phyloP scores from a whole-genome alignment of 129 eudicot genomes.

The Apium graveolens region DNA sequence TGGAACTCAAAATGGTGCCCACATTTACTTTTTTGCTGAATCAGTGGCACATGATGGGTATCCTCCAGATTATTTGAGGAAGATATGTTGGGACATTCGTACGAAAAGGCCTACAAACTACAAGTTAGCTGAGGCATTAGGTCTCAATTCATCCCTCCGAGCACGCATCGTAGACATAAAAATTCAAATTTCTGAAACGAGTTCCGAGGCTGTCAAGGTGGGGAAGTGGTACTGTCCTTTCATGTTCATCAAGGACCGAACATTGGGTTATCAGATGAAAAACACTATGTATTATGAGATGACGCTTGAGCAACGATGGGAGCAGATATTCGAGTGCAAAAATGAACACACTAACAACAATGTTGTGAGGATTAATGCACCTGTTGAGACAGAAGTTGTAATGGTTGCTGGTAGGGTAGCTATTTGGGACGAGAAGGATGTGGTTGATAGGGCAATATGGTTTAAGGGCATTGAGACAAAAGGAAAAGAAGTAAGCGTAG shows the following conservation, averaged over 20 bases:
- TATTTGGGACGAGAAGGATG: constrained; percentile 30
- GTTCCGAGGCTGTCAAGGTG: constrained; percentile 31
- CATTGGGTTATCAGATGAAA: constrained; percentile 29
- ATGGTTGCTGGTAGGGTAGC: constrained; percentile 43
- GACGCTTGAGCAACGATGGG: constrained; percentile 61
- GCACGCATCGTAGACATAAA: no score
- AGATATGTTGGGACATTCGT: no score
- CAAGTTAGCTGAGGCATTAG: no score
- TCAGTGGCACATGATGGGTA: no score
- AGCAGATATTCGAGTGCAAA: constrained; percentile 26
- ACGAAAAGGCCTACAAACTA: no score
- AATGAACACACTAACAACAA: no score
- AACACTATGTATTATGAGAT: constrained; percentile 50
- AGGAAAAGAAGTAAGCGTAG: constrained; percentile 31
- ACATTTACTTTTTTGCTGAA: no score
- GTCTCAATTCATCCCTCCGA: no score
- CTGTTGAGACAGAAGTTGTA: constrained; percentile 28
- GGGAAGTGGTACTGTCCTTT: constrained; percentile 88
- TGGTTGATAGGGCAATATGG: constrained; percentile 26
- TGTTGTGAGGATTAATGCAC: not conserved
- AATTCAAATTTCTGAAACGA: not conserved
- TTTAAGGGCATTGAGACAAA: constrained; percentile 13
- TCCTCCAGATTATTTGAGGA: no score
- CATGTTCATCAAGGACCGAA: constrained; percentile 56
- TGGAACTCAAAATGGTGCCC: no score